Percentiles rank a stretch among this genome's conserved stretches.
Conservation (phyloP, 1,284 basidiomycete genomes). For the Microbotryum saponariae region DNA sequence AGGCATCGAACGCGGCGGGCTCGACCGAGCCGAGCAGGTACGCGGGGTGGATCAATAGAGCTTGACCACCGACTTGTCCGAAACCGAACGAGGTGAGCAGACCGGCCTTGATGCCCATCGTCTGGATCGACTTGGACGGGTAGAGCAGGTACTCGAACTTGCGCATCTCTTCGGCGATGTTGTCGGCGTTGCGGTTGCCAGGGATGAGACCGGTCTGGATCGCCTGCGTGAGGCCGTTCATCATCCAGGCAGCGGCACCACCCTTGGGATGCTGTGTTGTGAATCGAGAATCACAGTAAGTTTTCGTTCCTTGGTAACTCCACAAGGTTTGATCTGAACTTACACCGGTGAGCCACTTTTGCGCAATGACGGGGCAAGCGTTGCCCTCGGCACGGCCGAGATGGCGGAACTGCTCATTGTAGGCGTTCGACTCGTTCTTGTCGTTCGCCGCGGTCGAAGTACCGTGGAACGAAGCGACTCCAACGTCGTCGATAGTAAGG, state of each 20-base stretch:
- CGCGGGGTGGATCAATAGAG: conserved; percentile 79
- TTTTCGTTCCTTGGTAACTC: neutral
- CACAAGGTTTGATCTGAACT: neutral
- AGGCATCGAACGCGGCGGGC: conserved; percentile 62
- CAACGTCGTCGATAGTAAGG: conserved; percentile 80
- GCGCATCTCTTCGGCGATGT: conserved; percentile 86
- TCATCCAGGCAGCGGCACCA: conserved; percentile 95
- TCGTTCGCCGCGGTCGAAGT: conserved; percentile 97
- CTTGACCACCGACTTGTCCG: conserved; percentile 95
- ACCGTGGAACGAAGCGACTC: conserved; percentile 62
- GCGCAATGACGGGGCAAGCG: conserved; percentile 91
- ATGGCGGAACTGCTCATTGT: conserved; percentile 85
- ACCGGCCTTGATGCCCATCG: conserved; percentile 66
- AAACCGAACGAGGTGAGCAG: conserved; percentile 88
- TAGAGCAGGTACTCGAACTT: conserved; percentile 88
- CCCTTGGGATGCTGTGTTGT: conserved; percentile 74
- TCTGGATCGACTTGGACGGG: conserved; percentile 87
- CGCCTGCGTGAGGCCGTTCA: conserved; percentile 80
- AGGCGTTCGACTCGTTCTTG: conserved; percentile 95
- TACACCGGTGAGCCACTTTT: conserved; percentile 78
- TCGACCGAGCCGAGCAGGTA: conserved; percentile 78
- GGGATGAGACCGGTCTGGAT: conserved; percentile 81
- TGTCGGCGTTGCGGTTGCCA: conserved; percentile 71
- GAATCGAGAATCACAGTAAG: neutral
- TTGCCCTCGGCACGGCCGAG: conserved; percentile 86